These are phyloP conservation scores for Cordyceps cicadae DNA, from an alignment of 2,329 filamentous ascomycete genomes.

Conservation along the genomic window DNA sequence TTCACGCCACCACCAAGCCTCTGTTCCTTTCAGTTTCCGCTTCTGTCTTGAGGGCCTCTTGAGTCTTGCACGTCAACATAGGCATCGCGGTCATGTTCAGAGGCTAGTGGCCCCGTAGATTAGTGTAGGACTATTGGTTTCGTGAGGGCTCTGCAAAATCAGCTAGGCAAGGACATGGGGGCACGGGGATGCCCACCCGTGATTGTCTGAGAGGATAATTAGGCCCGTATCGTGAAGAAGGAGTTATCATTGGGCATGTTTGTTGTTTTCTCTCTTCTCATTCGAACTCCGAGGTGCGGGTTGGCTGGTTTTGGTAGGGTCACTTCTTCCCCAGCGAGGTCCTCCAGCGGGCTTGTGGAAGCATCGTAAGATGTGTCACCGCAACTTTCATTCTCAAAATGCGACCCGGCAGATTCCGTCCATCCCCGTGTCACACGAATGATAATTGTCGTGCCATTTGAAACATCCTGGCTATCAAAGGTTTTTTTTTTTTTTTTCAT, in stretches of 20 bases:
- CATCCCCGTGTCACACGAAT: not conserved
- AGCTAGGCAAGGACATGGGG: not conserved
- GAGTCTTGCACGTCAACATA: not conserved
- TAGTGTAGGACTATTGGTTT: not conserved
- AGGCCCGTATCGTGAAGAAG: not conserved
- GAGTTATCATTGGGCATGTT: not conserved
- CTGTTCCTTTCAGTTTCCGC: conserved; percentile 1
- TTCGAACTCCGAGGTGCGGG: not conserved
- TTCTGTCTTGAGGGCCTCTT: not conserved
- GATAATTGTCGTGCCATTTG: not conserved
- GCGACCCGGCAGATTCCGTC: not conserved
- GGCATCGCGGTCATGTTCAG: not conserved
- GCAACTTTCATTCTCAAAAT: not conserved
- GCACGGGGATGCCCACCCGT: not conserved
- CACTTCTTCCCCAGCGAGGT: not conserved
- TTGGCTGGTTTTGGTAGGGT: not conserved
- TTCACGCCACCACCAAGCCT: conserved; percentile 9
- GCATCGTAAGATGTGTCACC: not conserved
- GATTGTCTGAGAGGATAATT: not conserved
- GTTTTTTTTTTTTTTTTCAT: not conserved
- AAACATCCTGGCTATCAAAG: not conserved
- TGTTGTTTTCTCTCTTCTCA: conserved; percentile 8
- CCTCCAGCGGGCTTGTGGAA: not conserved
- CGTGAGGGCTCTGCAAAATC: not conserved
- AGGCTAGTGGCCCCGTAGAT: not conserved